These are phyloP conservation scores for Kodamaea sp. DNA, from an alignment of 1,139 yeast species.

Conservation along the genomic window DNA sequence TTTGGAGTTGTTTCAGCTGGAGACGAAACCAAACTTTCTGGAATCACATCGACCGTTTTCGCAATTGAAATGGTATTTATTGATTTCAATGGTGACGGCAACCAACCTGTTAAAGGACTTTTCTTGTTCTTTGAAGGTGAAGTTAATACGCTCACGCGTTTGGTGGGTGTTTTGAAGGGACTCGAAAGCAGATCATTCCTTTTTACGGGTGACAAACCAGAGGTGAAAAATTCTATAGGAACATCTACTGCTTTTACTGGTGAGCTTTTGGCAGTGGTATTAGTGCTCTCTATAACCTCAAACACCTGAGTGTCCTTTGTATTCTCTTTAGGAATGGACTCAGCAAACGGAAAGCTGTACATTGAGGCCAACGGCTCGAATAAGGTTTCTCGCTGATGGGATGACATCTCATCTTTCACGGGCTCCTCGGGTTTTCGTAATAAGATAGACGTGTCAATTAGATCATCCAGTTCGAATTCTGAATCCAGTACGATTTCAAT, in stretches of 20 bases:
- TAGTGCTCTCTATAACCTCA: conserved; percentile 12
- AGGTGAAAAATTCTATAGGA: neutral
- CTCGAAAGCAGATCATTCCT: neutral
- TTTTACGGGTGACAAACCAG: conserved; percentile 2
- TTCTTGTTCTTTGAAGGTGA: neutral
- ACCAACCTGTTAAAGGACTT: neutral
- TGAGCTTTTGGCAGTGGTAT: conserved; percentile 1
- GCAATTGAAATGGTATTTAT: neutral
- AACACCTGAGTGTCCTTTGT: conserved; percentile 7
- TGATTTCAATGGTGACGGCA: neutral
- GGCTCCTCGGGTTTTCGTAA: neutral
- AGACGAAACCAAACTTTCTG: conserved; percentile 6
- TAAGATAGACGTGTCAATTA: neutral
- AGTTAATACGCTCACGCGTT: neutral
- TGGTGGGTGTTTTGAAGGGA: conserved; percentile 20
- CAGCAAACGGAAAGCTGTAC: conserved; percentile 22
- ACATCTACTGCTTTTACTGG: neutral
- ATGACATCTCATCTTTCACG: conserved; percentile 1
- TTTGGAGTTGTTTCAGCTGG: conserved; percentile 1
- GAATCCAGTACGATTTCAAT: conserved; percentile 26
- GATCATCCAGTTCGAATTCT: conserved; percentile 23
- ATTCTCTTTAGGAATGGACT: conserved; percentile 3
- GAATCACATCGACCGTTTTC: neutral
- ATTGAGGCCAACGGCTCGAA: conserved; percentile 11
- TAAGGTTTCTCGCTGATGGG: conserved; percentile 7